A percentile compares a stretch with the other conserved stretches of the same genome.
These are phyloP conservation scores for Rhododendron griersonianum DNA, from an alignment of 148 eudicot species.

Conservation along the genomic window DNA sequence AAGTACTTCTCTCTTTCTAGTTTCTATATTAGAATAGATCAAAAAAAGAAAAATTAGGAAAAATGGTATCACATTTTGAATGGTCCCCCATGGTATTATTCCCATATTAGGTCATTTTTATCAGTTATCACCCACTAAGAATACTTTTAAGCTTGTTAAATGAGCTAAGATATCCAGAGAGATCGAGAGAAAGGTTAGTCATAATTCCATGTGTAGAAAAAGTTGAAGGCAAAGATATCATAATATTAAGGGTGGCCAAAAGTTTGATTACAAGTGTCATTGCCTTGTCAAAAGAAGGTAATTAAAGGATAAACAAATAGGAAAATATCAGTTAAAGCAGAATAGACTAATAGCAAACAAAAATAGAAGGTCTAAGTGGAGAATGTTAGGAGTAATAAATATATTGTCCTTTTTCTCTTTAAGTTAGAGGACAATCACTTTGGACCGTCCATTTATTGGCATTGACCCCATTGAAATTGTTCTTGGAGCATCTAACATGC, in stretches of 20 bases:
- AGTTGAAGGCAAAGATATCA: neutral
- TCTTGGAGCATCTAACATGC: neutral
- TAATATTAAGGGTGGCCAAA: neutral
- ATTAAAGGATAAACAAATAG: neutral
- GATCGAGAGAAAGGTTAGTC: neutral
- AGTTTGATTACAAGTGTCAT: neutral
- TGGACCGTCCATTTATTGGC: slow-evolving; percentile 3
- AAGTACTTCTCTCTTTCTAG: neutral
- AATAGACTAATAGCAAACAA: neutral
- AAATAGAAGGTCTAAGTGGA: neutral
- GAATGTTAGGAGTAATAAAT: neutral
- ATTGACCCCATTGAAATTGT: slow-evolving; percentile 1
- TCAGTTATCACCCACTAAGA: neutral
- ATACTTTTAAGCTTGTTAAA: neutral
- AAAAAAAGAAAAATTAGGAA: neutral
- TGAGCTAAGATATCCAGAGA: neutral
- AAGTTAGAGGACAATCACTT: neutral
- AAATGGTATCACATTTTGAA: slow-evolving; percentile 4
- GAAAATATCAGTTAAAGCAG: slow-evolving; percentile 2
- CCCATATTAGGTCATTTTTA: neutral
- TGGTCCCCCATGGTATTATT: slow-evolving; percentile 15
- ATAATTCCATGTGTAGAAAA: neutral
- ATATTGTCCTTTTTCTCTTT: neutral
- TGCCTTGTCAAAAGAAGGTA: neutral
- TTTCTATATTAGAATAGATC: neutral